Conservation (phyloP, 2,329 filamentous ascomycete genomes). For the Sporothrix brunneoviolacea region DNA sequence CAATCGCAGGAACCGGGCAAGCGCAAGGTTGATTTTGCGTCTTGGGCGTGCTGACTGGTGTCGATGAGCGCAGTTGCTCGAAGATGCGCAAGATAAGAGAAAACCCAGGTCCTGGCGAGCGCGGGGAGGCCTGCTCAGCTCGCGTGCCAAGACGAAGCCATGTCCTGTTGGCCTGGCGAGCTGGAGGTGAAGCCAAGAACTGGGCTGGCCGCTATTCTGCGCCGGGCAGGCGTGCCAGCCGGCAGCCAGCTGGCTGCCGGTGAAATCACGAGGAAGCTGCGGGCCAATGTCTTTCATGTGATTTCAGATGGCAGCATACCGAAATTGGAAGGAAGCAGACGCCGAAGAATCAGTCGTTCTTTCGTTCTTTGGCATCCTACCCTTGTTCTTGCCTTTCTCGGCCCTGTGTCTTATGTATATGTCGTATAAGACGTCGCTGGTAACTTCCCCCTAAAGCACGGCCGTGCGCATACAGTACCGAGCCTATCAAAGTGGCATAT, state of each 20-base stretch:
- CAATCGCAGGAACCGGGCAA: neutral
- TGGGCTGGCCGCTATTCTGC: neutral
- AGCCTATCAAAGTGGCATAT: too few species aligned
- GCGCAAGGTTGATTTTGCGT: conserved; percentile 1
- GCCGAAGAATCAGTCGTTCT: neutral
- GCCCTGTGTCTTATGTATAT: too few species aligned
- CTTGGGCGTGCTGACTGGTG: neutral
- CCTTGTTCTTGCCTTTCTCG: neutral
- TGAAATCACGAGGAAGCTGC: too few species aligned
- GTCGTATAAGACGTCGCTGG: too few species aligned
- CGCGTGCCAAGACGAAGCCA: conserved; percentile 7
- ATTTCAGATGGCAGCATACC: neutral
- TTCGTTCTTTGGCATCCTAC: neutral
- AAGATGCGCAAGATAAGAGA: neutral
- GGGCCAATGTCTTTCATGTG: too few species aligned
- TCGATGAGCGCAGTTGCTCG: neutral
- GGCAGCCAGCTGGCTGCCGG: neutral
- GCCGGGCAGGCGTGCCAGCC: conserved; percentile 1
- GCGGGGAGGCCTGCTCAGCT: too few species aligned
- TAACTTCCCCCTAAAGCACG: too few species aligned
- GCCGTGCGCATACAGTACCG: conserved; percentile 1
- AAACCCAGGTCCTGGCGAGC: too few species aligned
- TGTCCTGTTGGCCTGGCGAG: neutral
- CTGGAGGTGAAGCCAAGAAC: conserved; percentile 1
- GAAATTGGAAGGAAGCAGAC: neutral